Conservation (phyloP, 2,329 filamentous ascomycete species). For the Penicillium fuscoglaucum region DNA sequence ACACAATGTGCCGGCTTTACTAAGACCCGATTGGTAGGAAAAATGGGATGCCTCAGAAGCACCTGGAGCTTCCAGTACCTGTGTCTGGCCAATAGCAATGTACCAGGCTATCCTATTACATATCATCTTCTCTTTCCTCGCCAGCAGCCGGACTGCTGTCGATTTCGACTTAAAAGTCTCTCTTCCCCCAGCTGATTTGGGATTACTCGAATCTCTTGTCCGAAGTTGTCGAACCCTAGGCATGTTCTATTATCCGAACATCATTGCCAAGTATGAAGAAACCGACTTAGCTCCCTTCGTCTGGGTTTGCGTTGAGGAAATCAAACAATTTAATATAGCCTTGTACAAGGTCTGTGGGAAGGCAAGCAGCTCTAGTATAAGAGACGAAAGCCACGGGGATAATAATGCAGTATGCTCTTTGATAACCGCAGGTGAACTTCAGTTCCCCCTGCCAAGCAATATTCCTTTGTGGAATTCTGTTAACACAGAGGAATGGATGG, state of each 20-base stretch:
- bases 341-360: conserved; percentile 27
- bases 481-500: conserved; percentile 10
- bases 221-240: conserved; percentile 29
- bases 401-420: neutral
- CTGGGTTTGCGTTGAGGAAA: conserved; percentile 31
- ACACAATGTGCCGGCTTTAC: neutral
- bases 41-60: conserved; percentile 26
- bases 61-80: conserved; percentile 7
- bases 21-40: conserved; percentile 14
- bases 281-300: conserved; percentile 18
- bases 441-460: conserved; percentile 22
- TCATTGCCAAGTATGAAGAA: conserved; percentile 19
- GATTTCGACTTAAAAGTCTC: conserved; percentile 18
- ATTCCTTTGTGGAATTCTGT: conserved; percentile 17
- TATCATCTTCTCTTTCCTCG: conserved; percentile 29
- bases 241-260: conserved; percentile 33
- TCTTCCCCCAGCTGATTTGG: conserved; percentile 5
- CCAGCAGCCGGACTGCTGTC: neutral
- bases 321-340: conserved; percentile 32
- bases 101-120: conserved; percentile 37
- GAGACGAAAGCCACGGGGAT: neutral
- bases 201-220: conserved; percentile 26
- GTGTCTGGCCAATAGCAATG: conserved; percentile 33
- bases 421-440: conserved; percentile 18
- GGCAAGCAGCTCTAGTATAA: neutral